Evolutionary conservation across 768 basidiomycete species (phyloP).

Genomic region (Floccularia luteovirens): DNA sequence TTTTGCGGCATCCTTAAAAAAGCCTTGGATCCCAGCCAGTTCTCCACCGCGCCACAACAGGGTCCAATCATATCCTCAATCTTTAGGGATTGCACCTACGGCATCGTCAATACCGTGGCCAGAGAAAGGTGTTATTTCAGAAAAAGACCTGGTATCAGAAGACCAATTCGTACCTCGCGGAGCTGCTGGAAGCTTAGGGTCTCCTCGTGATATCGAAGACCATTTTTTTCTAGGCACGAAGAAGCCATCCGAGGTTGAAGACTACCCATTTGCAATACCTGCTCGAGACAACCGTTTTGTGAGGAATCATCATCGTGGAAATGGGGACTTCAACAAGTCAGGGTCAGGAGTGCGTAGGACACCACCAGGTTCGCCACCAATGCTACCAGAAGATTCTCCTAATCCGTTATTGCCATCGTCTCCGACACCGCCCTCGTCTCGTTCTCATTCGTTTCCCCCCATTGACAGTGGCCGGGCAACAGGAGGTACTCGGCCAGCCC

Average conservation of each 20-base stretch:
- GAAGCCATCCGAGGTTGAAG: conserved; percentile 17
- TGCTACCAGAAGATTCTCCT: neutral
- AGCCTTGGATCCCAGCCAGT: conserved; percentile 31
- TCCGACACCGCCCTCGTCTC: conserved; percentile 7
- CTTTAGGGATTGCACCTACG: conserved; percentile 8
- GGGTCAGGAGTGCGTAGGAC: conserved; percentile 30
- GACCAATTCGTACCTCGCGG: too few species aligned
- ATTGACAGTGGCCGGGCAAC: conserved; percentile 1
- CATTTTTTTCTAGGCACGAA: conserved; percentile 17
- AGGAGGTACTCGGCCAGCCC: too few species aligned
- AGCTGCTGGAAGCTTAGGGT: conserved; percentile 27
- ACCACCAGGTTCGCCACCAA: conserved; percentile 38
- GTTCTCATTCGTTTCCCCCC: conserved; percentile 17
- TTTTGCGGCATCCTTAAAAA: conserved; percentile 42
- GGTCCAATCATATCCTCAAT: conserved; percentile 39
- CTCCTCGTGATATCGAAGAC: conserved; percentile 40
- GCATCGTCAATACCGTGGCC: conserved; percentile 37
- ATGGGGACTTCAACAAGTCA: conserved; percentile 33
- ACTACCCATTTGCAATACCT: conserved; percentile 17
- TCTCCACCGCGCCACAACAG: conserved; percentile 23
- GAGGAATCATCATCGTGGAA: conserved; percentile 55
- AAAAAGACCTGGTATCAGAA: too few species aligned
- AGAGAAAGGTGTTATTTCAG: conserved; percentile 11
- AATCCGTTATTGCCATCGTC: conserved; percentile 3
- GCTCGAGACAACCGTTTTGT: conserved; percentile 7